phyloP scores from a whole-genome alignment of 768 basidiomycete genomes.

The Tubosaeta sp. region DNA sequence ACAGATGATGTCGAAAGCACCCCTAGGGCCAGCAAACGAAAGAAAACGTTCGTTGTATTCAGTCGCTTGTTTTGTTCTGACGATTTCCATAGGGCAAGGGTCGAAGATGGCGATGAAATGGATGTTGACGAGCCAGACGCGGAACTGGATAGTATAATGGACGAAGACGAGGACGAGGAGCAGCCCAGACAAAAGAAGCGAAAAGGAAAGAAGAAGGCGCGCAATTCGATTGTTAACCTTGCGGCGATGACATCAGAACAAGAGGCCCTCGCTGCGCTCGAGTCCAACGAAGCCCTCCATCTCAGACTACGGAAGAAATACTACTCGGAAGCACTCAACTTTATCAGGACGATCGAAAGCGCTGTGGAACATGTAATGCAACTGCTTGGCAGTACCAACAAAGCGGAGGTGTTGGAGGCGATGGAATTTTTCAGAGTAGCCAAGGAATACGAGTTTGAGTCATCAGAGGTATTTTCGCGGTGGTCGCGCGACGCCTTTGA shows the following conservation, averaged over 20 bases:
- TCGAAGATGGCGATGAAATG: slow-evolving; percentile 47
- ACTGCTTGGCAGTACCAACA: slow-evolving; percentile 82
- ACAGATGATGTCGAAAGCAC: slow-evolving; percentile 24
- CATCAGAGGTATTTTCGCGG: slow-evolving; percentile 55
- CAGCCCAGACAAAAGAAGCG: slow-evolving; percentile 34
- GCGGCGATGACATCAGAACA: slow-evolving; percentile 67
- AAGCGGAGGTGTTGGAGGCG: slow-evolving; percentile 75
- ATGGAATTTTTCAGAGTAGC: slow-evolving; percentile 89
- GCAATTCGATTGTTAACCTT: slow-evolving; percentile 70
- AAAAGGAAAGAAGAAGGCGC: slow-evolving; percentile 46
- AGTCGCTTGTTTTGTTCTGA: slow-evolving; percentile 7
- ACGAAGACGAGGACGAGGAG: slow-evolving; percentile 39
- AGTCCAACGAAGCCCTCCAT: slow-evolving; percentile 60
- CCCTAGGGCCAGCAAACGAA: slow-evolving; percentile 28
- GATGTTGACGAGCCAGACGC: slow-evolving; percentile 48
- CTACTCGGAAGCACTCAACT: slow-evolving; percentile 77
- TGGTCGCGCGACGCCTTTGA: neutral
- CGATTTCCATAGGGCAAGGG: slow-evolving; percentile 11
- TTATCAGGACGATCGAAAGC: slow-evolving; percentile 66
- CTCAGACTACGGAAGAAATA: slow-evolving; percentile 80
- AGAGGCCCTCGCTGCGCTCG: slow-evolving; percentile 62
- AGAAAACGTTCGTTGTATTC: slow-evolving; percentile 21
- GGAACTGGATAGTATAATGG: slow-evolving; percentile 35
- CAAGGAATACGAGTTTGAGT: slow-evolving; percentile 74
- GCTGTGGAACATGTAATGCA: slow-evolving; percentile 71